These are phyloP conservation scores for Extremus antarcticus DNA, from an alignment of 495 filamentous ascomycete genomes.

Conservation along the genomic window DNA sequence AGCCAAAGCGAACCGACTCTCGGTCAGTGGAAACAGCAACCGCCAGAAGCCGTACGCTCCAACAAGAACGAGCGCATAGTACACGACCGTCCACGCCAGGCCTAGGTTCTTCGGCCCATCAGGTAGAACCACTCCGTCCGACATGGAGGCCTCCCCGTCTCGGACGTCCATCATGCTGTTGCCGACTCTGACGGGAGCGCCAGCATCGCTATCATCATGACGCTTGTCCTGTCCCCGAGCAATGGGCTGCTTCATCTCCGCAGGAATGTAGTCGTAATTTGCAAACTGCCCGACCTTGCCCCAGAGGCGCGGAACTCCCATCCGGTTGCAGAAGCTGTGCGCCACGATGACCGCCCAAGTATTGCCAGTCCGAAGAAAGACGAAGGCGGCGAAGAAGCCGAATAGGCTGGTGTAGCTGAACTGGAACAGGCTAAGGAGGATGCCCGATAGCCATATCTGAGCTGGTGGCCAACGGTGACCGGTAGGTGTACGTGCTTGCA, in stretches of 20 bases:
- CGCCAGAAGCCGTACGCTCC: slow-evolving; percentile 62
- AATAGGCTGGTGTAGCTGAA: slow-evolving; percentile 90
- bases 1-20: slow-evolving; percentile 35
- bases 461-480: slow-evolving; percentile 60
- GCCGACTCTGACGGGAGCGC: not conserved
- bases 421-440: slow-evolving; percentile 68
- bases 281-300: slow-evolving; percentile 59
- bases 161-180: slow-evolving; percentile 1
- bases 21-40: slow-evolving; percentile 62
- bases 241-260: not conserved
- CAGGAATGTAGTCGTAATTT: not conserved
- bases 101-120: slow-evolving; percentile 24
- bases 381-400: slow-evolving; percentile 80
- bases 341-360: slow-evolving; percentile 58
- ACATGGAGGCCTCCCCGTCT: slow-evolving; percentile 1
- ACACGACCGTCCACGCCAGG: slow-evolving; percentile 59
- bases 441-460: slow-evolving; percentile 44
- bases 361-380: slow-evolving; percentile 81
- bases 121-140: not conserved
- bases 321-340: slow-evolving; percentile 87
- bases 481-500: slow-evolving; percentile 9
- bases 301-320: slow-evolving; percentile 81
- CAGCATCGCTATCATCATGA: slow-evolving; percentile 3
- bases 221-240: slow-evolving; percentile 8
- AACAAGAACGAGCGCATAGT: slow-evolving; percentile 61